Evolutionary conservation across 2,329 filamentous ascomycete species (phyloP).

Genomic region (Lachnellula suecica): DNA sequence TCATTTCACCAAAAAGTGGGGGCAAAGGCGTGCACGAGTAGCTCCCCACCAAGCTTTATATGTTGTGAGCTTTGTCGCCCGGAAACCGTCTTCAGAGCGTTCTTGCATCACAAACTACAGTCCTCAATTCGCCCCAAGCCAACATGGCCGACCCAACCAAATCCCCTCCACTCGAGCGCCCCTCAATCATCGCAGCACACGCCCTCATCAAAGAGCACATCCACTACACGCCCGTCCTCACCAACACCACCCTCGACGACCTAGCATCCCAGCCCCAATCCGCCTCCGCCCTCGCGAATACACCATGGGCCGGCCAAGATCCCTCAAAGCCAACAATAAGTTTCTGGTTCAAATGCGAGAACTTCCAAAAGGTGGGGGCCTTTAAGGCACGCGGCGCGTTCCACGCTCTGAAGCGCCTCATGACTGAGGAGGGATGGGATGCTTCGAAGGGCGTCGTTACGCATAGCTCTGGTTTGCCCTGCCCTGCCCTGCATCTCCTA

Average conservation of each 20-base stretch:
- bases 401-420: constrained; percentile 74
- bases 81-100: no score
- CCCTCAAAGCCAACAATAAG: constrained; percentile 65
- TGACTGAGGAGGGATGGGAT: constrained; percentile 59
- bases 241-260: constrained; percentile 69
- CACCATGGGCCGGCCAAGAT: constrained; percentile 54
- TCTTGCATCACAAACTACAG: neutral
- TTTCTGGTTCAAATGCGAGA: constrained; percentile 96
- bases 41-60: no score
- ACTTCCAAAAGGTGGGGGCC: constrained; percentile 84
- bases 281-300: constrained; percentile 50
- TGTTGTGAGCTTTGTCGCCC: no score
- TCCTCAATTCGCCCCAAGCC: no score
- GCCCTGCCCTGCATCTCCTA: neutral
- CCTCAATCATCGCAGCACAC: constrained; percentile 71
- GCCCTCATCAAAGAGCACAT: constrained; percentile 71
- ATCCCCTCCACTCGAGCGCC: constrained; percentile 66
- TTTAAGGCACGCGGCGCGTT: constrained; percentile 94
- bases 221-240: constrained; percentile 81
- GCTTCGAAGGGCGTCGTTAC: constrained; percentile 76
- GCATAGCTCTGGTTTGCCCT: constrained; percentile 63
- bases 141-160: constrained; percentile 54
- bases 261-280: constrained; percentile 73
- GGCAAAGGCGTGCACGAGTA: no score
- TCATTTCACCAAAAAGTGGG: neutral